These are phyloP conservation scores for Mallotus repandus DNA, from an alignment of 441 rosid genomes.

Conservation along the genomic window DNA sequence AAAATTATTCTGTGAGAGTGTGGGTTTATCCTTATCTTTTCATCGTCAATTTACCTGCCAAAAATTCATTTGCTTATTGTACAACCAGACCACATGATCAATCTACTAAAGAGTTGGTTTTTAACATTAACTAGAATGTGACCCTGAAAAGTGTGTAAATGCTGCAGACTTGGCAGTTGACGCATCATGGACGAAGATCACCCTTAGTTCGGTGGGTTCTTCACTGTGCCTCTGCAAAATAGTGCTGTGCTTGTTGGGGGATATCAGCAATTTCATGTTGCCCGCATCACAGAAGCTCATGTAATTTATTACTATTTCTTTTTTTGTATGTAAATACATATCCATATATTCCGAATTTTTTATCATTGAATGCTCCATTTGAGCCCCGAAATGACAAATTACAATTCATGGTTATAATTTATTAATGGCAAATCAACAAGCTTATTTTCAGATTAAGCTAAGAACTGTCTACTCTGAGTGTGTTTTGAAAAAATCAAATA, in stretches of 20 bases:
- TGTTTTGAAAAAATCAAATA: too few species aligned
- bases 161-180: conserved; percentile 50
- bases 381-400: background rate
- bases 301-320: background rate
- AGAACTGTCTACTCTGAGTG: too few species aligned
- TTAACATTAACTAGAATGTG: too few species aligned
- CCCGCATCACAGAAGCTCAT: background rate
- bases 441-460: too few species aligned
- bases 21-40: background rate
- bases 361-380: background rate
- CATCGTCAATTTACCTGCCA: background rate
- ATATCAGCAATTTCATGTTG: background rate
- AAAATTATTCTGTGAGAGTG: too few species aligned
- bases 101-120: too few species aligned
- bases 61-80: background rate
- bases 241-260: conserved; percentile 5
- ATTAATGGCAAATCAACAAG: background rate
- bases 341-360: background rate
- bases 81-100: background rate
- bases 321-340: background rate
- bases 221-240: conserved; percentile 54
- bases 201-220: conserved; percentile 57
- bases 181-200: conserved; percentile 37
- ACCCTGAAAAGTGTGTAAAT: background rate
- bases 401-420: background rate